Evolutionary conservation across 352 stramenopile genomes (phyloP).

Genomic region (Phytophthora podocarpi): DNA sequence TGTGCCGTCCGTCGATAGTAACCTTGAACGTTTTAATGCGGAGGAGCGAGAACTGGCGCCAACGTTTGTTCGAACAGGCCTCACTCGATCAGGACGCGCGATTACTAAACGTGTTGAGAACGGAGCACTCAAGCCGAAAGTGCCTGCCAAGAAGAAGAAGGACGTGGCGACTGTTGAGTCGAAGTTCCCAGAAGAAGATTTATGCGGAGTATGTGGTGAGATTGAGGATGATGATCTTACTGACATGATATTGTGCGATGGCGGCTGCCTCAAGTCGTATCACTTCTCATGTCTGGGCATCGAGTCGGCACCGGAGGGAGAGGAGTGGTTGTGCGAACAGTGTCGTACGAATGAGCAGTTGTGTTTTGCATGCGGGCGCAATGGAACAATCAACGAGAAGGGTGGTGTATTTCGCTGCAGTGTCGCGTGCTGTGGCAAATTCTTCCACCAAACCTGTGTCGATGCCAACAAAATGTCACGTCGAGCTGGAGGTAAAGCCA

Average conservation of each 20-base stretch:
- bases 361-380: constrained; percentile 90
- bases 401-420: constrained; percentile 81
- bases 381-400: constrained; percentile 89
- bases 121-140: constrained; percentile 27
- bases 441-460: constrained; percentile 86
- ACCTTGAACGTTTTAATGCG: constrained; percentile 2
- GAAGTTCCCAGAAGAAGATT: constrained; percentile 75
- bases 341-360: constrained; percentile 88
- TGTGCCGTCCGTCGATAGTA: not conserved
- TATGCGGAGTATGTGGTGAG: constrained; percentile 80
- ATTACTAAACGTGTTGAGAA: constrained; percentile 69
- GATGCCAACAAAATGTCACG: constrained; percentile 65
- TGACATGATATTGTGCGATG: constrained; percentile 93
- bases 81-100: constrained; percentile 67
- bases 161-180: constrained; percentile 13
- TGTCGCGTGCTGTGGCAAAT: constrained; percentile 73
- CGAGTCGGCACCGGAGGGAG: constrained; percentile 60
- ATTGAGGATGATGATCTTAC: constrained; percentile 83
- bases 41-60: constrained; percentile 28
- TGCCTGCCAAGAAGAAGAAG: constrained; percentile 38
- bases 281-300: constrained; percentile 93
- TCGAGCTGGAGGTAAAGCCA: constrained; percentile 44
- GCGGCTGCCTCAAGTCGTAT: constrained; percentile 91
- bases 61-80: constrained; percentile 63
- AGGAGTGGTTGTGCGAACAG: constrained; percentile 92